phyloP scores from a whole-genome alignment of 2,329 filamentous ascomycete species.

The Dichotomopilus funicola region DNA sequence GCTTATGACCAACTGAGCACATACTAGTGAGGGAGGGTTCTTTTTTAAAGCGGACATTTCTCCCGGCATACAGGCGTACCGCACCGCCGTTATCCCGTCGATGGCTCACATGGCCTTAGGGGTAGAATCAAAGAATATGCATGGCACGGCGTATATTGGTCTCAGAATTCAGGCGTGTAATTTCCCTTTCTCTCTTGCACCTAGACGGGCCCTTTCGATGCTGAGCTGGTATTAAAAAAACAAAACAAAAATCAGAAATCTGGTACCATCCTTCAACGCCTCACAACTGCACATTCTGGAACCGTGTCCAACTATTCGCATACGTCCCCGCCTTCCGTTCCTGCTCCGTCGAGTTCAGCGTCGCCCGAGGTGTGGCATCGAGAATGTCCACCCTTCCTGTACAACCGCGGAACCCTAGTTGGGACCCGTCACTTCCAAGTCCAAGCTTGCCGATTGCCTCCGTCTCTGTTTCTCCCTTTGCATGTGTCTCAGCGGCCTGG shows the following conservation, averaged over 20 bases:
- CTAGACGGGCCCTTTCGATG: too few relatives aligned
- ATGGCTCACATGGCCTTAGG: too few relatives aligned
- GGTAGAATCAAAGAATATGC: slow-evolving; percentile 6
- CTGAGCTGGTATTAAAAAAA: not conserved
- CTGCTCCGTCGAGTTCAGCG: slow-evolving; percentile 22
- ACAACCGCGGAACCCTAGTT: not conserved
- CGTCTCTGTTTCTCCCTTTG: too few relatives aligned
- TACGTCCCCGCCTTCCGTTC: slow-evolving; percentile 23
- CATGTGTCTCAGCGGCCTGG: not conserved
- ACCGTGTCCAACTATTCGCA: slow-evolving; percentile 25
- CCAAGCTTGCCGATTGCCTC: too few relatives aligned
- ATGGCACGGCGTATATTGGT: slow-evolving; percentile 15
- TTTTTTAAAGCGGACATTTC: too few relatives aligned
- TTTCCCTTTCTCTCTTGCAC: not conserved
- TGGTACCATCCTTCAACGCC: not conserved
- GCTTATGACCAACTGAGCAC: slow-evolving; percentile 42
- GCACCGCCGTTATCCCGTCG: too few relatives aligned
- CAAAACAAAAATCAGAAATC: not conserved
- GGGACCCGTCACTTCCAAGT: too few relatives aligned
- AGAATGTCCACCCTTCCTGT: not conserved
- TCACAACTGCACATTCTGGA: slow-evolving; percentile 14
- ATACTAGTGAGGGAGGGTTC: too few relatives aligned
- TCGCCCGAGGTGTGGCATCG: slow-evolving; percentile 17
- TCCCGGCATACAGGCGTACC: too few relatives aligned
- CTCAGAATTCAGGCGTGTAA: slow-evolving; percentile 7